phyloP scores from a whole-genome alignment of 345 rosid species.

The Citrus medica region DNA sequence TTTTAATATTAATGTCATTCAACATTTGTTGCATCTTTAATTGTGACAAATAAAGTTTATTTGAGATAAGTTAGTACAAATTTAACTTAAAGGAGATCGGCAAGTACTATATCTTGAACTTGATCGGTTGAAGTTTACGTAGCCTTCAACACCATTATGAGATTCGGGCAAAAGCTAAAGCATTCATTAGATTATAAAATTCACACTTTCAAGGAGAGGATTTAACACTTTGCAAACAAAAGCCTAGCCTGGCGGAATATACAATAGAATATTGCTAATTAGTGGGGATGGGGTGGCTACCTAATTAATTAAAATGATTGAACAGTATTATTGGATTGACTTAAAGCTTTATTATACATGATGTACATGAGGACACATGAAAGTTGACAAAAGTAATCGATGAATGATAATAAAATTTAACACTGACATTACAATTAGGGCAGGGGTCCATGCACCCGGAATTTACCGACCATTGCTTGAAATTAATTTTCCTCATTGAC shows the following conservation, averaged over 20 bases:
- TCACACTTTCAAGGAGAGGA: background rate
- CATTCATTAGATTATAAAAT: background rate
- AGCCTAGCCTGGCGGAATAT: conserved; percentile 11
- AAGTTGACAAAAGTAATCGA: too few relatives aligned
- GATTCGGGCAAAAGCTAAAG: background rate
- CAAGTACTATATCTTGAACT: background rate
- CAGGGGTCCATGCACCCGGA: too few relatives aligned
- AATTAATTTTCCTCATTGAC: too few relatives aligned
- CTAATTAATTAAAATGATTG: background rate
- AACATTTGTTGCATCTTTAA: background rate
- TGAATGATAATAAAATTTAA: too few relatives aligned
- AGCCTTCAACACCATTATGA: background rate
- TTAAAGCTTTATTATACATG: background rate
- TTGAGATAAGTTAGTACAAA: background rate
- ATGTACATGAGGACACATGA: too few relatives aligned
- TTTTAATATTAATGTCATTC: too few relatives aligned
- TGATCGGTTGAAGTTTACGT: background rate
- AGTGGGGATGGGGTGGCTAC: conserved; percentile 4
- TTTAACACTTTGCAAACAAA: conserved; percentile 1
- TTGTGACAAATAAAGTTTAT: background rate
- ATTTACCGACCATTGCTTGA: too few relatives aligned
- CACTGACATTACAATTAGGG: too few relatives aligned
- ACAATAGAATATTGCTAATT: background rate
- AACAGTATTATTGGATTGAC: background rate
- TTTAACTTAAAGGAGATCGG: background rate